Evolutionary conservation across 805 yeast species (phyloP).

Genomic region (Wickerhamiella domercqiae): DNA sequence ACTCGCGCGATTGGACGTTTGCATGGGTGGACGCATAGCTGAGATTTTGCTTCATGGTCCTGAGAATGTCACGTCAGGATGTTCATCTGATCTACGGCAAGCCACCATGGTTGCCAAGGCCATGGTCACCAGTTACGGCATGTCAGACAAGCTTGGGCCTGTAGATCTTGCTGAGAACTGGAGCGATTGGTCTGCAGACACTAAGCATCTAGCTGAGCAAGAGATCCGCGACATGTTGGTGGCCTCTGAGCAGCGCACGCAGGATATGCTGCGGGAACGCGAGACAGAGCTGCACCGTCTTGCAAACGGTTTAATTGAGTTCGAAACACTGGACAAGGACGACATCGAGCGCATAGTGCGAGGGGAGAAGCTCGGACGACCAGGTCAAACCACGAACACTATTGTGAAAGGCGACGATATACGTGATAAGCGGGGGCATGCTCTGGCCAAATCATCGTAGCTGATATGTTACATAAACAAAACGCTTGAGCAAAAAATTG

Average conservation of each 20-base stretch:
- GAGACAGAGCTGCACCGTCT: slow-evolving; percentile 62
- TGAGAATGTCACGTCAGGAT: slow-evolving; percentile 88
- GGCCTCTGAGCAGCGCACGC: slow-evolving; percentile 66
- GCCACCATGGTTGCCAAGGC: slow-evolving; percentile 92
- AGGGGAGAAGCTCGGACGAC: slow-evolving; percentile 56
- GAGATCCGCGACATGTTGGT: slow-evolving; percentile 69
- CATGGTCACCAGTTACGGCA: slow-evolving; percentile 94
- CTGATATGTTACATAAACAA: no score
- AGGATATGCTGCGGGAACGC: slow-evolving; percentile 45
- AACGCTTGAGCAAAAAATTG: no score
- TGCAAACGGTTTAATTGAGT: slow-evolving; percentile 87
- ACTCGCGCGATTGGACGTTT: slow-evolving; percentile 81
- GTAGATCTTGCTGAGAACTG: slow-evolving; percentile 77
- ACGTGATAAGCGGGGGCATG: slow-evolving; percentile 15
- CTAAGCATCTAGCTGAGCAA: slow-evolving; percentile 81
- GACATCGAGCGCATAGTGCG: slow-evolving; percentile 77
- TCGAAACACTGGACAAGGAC: slow-evolving; percentile 81
- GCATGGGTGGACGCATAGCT: slow-evolving; percentile 98
- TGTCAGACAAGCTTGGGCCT: slow-evolving; percentile 90
- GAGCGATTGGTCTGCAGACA: slow-evolving; percentile 85
- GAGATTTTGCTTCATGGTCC: slow-evolving; percentile 86
- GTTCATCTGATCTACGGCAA: slow-evolving; percentile 75
- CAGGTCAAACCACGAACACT: slow-evolving; percentile 58
- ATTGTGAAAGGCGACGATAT: slow-evolving; percentile 38
- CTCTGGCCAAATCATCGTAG: no score